These are phyloP conservation scores for Chaetoceros tenuissimus DNA, from an alignment of 108 stramenopile species.

Conservation along the genomic window DNA sequence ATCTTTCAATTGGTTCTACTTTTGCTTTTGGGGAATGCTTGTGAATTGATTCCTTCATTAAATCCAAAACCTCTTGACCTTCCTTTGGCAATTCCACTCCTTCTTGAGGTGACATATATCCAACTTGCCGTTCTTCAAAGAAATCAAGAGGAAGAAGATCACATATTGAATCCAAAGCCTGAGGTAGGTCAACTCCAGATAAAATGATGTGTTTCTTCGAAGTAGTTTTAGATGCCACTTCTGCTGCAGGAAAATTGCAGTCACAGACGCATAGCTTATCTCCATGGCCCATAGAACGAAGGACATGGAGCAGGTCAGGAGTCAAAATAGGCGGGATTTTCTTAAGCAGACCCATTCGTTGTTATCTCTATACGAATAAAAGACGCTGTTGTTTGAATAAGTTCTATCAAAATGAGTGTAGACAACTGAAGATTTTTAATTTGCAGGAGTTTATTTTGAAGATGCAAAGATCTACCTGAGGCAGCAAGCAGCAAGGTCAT, in stretches of 20 bases:
- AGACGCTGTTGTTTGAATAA: too few species aligned
- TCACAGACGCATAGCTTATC: slow-evolving; percentile 36
- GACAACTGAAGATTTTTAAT: too few species aligned
- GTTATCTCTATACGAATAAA: too few species aligned
- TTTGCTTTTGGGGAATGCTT: slow-evolving; percentile 11
- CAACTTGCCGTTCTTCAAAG: slow-evolving; percentile 27
- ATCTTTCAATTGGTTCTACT: slow-evolving; percentile 28
- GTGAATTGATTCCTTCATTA: slow-evolving; percentile 17
- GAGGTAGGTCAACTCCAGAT: slow-evolving; percentile 31
- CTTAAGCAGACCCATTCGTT: slow-evolving; percentile 48
- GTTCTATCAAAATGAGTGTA: too few species aligned
- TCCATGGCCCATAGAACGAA: slow-evolving; percentile 43
- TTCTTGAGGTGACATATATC: slow-evolving; percentile 30
- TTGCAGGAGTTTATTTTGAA: too few species aligned
- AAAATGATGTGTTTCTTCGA: slow-evolving; percentile 24
- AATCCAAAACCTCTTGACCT: slow-evolving; percentile 22
- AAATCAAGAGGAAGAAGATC: slow-evolving; percentile 38
- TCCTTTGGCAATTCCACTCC: slow-evolving; percentile 28
- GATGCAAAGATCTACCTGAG: too few species aligned
- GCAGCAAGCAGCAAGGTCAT: too few species aligned
- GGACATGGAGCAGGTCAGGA: slow-evolving; percentile 32
- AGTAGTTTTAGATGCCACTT: slow-evolving; percentile 36
- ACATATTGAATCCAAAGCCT: slow-evolving; percentile 35
- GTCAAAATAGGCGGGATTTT: slow-evolving; percentile 40
- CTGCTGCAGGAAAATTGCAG: slow-evolving; percentile 42